Evolutionary conservation across 2,329 filamentous ascomycete genomes (phyloP).

Genomic region (Scedosporium apiospermum): DNA sequence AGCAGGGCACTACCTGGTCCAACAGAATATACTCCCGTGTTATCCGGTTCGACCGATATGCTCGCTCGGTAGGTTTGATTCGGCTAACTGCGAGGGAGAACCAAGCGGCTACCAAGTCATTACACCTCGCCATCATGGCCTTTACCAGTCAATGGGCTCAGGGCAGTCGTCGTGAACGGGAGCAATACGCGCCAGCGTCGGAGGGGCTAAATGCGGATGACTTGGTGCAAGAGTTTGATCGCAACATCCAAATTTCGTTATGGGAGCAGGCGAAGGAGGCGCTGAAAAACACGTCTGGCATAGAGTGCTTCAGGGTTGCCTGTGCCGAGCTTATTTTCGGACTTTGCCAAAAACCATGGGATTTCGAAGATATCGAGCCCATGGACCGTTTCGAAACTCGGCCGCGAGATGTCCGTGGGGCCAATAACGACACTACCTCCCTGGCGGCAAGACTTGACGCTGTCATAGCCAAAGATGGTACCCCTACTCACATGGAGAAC

Average conservation of each 20-base stretch:
- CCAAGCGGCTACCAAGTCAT: slow-evolving; percentile 29
- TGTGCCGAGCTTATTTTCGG: slow-evolving; percentile 29
- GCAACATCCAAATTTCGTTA: slow-evolving; percentile 24
- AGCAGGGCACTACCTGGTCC: slow-evolving; percentile 30
- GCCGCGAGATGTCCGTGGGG: slow-evolving; percentile 1
- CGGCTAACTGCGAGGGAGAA: slow-evolving; percentile 30
- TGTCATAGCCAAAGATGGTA: slow-evolving; percentile 13
- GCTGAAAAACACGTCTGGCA: slow-evolving; percentile 22
- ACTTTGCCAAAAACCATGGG: slow-evolving; percentile 22
- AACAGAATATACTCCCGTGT: slow-evolving; percentile 42
- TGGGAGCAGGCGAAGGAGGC: slow-evolving; percentile 28
- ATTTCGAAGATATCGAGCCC: neutral
- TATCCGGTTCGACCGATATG: slow-evolving; percentile 34
- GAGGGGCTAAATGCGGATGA: slow-evolving; percentile 11
- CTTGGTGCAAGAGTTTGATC: slow-evolving; percentile 21
- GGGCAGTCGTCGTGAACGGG: slow-evolving; percentile 18
- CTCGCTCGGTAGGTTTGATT: slow-evolving; percentile 28
- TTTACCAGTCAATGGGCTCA: slow-evolving; percentile 44
- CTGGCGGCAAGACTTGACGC: neutral
- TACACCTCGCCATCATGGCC: slow-evolving; percentile 39
- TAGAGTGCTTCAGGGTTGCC: slow-evolving; percentile 27
- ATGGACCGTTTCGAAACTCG: neutral
- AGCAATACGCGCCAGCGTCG: slow-evolving; percentile 9
- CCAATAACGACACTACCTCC: neutral
- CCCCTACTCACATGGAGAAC: slow-evolving; percentile 25